phyloP scores from a whole-genome alignment of 768 basidiomycete species.

The Suillus americanus region DNA sequence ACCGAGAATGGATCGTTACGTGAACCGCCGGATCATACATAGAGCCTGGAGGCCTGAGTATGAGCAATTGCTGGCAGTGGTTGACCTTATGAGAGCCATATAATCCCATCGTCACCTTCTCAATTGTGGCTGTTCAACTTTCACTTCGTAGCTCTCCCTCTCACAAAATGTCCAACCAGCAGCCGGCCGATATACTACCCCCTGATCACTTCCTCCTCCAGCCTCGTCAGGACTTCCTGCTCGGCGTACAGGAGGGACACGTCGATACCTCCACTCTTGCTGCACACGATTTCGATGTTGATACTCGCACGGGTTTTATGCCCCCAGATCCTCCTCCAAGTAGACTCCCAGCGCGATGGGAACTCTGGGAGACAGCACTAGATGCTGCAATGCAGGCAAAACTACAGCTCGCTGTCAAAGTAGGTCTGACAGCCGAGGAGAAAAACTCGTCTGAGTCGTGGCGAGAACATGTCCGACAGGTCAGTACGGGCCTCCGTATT shows the following conservation, averaged over 20 bases:
- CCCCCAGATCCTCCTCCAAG: constrained; percentile 70
- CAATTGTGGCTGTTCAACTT: background rate
- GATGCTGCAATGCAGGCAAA: constrained; percentile 46
- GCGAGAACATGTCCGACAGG: constrained; percentile 50
- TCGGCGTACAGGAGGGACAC: constrained; percentile 21
- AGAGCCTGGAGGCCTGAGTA: too few species aligned
- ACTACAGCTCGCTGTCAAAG: constrained; percentile 58
- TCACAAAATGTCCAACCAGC: background rate
- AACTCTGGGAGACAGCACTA: constrained; percentile 68
- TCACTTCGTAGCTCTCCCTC: background rate
- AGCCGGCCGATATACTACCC: constrained; percentile 10
- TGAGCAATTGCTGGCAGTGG: background rate
- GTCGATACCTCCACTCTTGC: constrained; percentile 65
- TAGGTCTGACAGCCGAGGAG: constrained; percentile 36
- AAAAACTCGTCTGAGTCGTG: constrained; percentile 47
- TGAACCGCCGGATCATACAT: background rate
- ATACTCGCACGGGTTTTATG: constrained; percentile 89
- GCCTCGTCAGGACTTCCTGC: constrained; percentile 31
- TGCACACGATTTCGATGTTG: constrained; percentile 90
- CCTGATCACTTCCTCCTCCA: constrained; percentile 36
- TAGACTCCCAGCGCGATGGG: constrained; percentile 63
- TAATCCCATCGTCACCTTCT: background rate
- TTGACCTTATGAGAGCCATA: background rate
- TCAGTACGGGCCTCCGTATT: constrained; percentile 27
- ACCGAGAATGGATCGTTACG: background rate